Evolutionary conservation across 1,284 basidiomycete genomes (phyloP), one percentile per base, ranked within the genome.

Genomic region (Mrakiaceae sp.): DNA sequence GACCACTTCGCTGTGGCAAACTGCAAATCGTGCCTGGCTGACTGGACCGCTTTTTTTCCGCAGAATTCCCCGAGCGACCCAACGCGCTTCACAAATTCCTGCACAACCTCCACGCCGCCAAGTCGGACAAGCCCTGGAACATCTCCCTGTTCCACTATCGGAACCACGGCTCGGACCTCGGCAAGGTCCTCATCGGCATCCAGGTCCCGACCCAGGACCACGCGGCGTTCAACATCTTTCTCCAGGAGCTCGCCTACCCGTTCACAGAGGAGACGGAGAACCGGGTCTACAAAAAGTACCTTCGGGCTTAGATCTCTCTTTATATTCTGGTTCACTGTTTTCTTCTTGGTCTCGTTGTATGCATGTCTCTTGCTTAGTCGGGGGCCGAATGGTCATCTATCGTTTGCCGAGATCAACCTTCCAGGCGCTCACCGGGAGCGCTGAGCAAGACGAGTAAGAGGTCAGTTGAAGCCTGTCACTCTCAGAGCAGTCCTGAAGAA

Each of bases 71-170:
- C 2, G 96, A 99, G 76, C 81, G 95, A 64, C 95, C 93, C 4
- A 88, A 87, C 3, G 95, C 95, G 1, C 78, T 99, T 65, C 83
- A 88, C 57, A 90, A 88, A 70, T 99, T 98, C 79, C 79, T 97
- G 68, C 78, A 85, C 27, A 87, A 87, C 3, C 75, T 98, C 62
- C 87, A 87, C 60, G 80, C 83, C 44, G 87, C 85, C 12, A 57
- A 58, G 43, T 42, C 46, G 10, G 62, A 62, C 39, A 63, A 66
- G 50, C 65, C 65, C 0, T 98, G 94, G 92, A 98, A 96, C 76
- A 90, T 98, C 62, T 88, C 90, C 0, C 76, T 98, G 67, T 98
- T 98, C 80, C 96, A 98, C 75, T 98, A 98, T 77, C 83, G 95
- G 66, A 97, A 97, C 75, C 94, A 98, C 70, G 95, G 95, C 46